These are phyloP conservation scores for Daldinia caldariorum DNA, from an alignment of 495 filamentous ascomycete genomes.

Conservation along the genomic window DNA sequence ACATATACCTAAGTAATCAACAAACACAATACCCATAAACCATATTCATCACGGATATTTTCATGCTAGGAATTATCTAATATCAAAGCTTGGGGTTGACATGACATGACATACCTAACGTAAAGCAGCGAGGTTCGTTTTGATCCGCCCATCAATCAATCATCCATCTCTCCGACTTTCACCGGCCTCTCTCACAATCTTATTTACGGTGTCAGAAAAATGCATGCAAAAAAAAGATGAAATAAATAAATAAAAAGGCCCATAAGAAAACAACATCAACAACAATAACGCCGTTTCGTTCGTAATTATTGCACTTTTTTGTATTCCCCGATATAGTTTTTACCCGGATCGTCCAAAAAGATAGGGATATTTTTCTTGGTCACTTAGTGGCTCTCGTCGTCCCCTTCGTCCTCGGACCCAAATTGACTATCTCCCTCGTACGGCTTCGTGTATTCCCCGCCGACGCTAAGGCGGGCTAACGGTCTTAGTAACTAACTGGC, in stretches of 20 bases:
- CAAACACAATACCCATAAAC: neutral
- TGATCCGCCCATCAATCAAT: neutral
- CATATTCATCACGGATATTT: conserved; percentile 20
- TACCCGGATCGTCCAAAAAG: conserved; percentile 16
- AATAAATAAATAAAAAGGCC: neutral
- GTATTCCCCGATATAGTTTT: conserved; percentile 13
- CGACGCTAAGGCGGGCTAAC: conserved; percentile 20
- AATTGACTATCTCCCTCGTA: conserved; percentile 37
- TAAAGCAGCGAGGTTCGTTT: conserved; percentile 27
- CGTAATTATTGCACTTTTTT: conserved; percentile 25
- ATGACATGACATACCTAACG: neutral
- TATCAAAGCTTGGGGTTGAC: conserved; percentile 7
- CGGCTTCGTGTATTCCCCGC: neutral
- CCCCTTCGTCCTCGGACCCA: conserved; percentile 30
- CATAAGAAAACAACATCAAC: neutral
- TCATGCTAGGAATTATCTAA: conserved; percentile 37
- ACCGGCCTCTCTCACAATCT: conserved; percentile 30
- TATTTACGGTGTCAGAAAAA: conserved; percentile 17
- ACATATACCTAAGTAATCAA: neutral
- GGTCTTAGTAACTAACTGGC: conserved; percentile 43
- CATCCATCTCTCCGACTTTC: conserved; percentile 3
- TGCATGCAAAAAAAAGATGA: conserved; percentile 16
- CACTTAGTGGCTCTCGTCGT: conserved; percentile 17
- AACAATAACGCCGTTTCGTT: conserved; percentile 28
- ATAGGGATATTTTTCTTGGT: no score